Percentiles rank a stretch among this genome's conserved stretches.
These are phyloP conservation scores for Metarhizium guizhouense DNA, from an alignment of 2,329 filamentous ascomycete species.

Conservation along the genomic window DNA sequence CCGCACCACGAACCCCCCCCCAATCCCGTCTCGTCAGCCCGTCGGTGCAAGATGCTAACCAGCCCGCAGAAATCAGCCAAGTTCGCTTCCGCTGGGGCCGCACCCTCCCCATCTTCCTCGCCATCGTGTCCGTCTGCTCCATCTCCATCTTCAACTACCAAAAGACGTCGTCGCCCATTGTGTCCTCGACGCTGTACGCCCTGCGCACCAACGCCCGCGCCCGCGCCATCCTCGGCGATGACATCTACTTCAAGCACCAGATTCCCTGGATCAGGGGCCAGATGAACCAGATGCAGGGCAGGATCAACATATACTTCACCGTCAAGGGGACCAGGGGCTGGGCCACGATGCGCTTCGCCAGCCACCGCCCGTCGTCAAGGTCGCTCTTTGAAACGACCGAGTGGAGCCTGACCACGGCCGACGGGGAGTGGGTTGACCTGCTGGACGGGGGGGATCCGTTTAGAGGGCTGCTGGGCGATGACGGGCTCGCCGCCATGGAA, in stretches of 20 bases:
- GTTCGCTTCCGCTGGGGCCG: constrained; percentile 53
- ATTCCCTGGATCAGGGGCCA: constrained; percentile 79
- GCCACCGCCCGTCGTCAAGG: constrained; percentile 53
- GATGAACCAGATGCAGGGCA: constrained; percentile 89
- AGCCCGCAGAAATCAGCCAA: constrained; percentile 28
- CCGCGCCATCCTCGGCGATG: constrained; percentile 72
- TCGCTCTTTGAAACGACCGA: constrained; percentile 75
- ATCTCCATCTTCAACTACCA: constrained; percentile 99
- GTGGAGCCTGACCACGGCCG: constrained; percentile 71
- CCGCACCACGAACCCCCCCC: not conserved
- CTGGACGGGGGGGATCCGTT: constrained; percentile 68
- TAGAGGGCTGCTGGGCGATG: constrained; percentile 35
- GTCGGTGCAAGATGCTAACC: not conserved
- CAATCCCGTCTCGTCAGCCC: not conserved
- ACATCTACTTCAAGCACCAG: constrained; percentile 70
- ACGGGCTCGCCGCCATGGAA: constrained; percentile 20
- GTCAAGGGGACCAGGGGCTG: constrained; percentile 69
- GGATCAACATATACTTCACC: constrained; percentile 78
- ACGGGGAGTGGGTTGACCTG: constrained; percentile 58
- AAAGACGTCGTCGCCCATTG: constrained; percentile 77
- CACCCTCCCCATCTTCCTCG: constrained; percentile 73
- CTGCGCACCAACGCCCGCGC: constrained; percentile 72
- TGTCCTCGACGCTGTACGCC: constrained; percentile 85
- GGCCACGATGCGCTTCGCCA: constrained; percentile 74
- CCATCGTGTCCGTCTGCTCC: constrained; percentile 60